Evolutionary conservation across 2,329 filamentous ascomycete genomes (phyloP).

Genomic region (Botrytis sinoallii): DNA sequence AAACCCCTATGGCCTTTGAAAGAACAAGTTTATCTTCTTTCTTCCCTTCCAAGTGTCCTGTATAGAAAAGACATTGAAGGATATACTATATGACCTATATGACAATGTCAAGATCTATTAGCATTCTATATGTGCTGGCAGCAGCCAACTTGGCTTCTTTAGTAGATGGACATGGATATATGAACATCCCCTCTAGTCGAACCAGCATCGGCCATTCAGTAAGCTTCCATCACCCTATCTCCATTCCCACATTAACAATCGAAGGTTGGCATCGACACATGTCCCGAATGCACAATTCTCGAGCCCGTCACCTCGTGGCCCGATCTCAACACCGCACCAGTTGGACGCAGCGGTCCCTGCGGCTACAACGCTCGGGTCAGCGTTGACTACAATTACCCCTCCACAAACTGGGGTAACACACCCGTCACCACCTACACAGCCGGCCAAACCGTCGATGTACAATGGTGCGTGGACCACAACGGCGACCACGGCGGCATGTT

Average conservation of each 20-base stretch:
- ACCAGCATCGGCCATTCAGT: conserved; percentile 46
- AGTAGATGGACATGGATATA: conserved; percentile 45
- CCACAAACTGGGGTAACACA: conserved; percentile 42
- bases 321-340: conserved; percentile 44
- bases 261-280: conserved; percentile 44
- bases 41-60: neutral
- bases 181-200: conserved; percentile 45
- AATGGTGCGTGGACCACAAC: conserved; percentile 56
- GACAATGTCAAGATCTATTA: neutral
- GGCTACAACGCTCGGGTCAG: conserved; percentile 53
- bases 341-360: conserved; percentile 50
- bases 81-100: too few species aligned
- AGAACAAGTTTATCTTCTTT: neutral
- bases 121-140: neutral
- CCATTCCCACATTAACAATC: neutral
- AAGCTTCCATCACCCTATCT: conserved; percentile 36
- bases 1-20: neutral
- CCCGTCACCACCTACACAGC: conserved; percentile 46
- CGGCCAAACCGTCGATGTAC: conserved; percentile 47
- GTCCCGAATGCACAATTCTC: conserved; percentile 53
- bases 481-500: conserved; percentile 58
- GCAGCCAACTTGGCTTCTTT: neutral
- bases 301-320: conserved; percentile 53
- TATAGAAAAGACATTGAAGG: neutral
- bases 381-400: conserved; percentile 40